These are phyloP conservation scores for Asterella californica DNA, from an alignment of 225 moss, liverwort and hornwort genomes.

Conservation along the genomic window DNA sequence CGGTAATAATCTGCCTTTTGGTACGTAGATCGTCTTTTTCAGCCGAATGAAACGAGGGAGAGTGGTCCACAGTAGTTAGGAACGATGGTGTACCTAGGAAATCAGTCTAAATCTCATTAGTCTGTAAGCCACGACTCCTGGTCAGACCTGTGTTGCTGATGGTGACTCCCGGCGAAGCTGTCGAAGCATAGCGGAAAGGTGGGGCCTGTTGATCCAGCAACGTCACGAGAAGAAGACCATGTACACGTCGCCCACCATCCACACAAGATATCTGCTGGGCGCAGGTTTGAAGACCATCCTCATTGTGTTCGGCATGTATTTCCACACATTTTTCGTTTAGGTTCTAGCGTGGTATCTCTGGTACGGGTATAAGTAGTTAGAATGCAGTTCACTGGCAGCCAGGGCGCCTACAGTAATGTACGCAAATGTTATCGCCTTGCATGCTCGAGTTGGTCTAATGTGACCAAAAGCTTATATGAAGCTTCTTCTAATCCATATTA, in stretches of 20 bases:
- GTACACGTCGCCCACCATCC: not conserved
- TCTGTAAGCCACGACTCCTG: not conserved
- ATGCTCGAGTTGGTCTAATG: not conserved
- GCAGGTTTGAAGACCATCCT: not conserved
- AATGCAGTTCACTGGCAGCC: not conserved
- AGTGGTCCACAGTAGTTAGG: not conserved
- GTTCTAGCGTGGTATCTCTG: not conserved
- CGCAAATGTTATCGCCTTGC: not conserved
- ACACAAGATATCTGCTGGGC: not conserved
- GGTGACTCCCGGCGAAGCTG: not conserved
- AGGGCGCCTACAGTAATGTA: not conserved
- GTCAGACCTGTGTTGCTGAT: not conserved
- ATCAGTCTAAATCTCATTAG: not conserved
- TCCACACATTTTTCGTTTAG: not conserved
- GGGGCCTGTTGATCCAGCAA: not conserved
- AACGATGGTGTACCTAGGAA: not conserved
- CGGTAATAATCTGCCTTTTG: slow-evolving; percentile 30
- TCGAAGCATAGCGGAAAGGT: not conserved
- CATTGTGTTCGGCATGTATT: slow-evolving; percentile 6
- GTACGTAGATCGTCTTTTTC: slow-evolving; percentile 38
- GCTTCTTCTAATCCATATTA: not conserved
- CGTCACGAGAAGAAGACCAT: slow-evolving; percentile 1
- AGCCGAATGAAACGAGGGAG: not conserved
- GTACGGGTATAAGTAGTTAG: not conserved
- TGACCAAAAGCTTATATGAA: not conserved